Percentiles rank a stretch among this genome's conserved stretches.
Conservation (phyloP, 352 stramenopile species). For the Globisporangium megalacanthum region DNA sequence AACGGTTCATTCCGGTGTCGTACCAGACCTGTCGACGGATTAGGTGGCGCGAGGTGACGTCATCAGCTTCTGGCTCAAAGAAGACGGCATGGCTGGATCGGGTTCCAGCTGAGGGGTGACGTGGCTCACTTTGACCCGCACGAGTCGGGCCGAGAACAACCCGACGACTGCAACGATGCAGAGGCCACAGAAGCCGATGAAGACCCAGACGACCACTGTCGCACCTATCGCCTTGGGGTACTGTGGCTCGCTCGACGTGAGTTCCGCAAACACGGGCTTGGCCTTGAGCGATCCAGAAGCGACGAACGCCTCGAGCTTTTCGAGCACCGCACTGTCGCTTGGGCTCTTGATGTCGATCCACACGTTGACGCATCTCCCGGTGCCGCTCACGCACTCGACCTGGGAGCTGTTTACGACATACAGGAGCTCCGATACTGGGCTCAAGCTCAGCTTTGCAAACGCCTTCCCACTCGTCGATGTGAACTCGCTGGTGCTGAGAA, state of each 20-base stretch:
- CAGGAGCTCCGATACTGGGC: constrained; percentile 30
- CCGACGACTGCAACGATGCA: constrained; percentile 20
- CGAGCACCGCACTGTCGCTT: constrained; percentile 23
- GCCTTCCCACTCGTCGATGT: constrained; percentile 27
- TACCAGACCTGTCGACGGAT: not conserved
- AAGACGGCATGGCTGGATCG: not conserved
- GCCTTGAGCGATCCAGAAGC: constrained; percentile 39
- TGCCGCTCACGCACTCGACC: constrained; percentile 18
- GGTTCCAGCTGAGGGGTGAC: constrained; percentile 27
- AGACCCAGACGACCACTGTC: constrained; percentile 57
- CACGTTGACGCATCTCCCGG: constrained; percentile 29
- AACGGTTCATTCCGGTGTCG: not conserved
- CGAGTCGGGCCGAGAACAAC: constrained; percentile 31
- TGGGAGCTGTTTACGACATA: constrained; percentile 53
- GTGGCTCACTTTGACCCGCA: constrained; percentile 37
- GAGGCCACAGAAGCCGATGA: constrained; percentile 44
- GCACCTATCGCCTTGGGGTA: constrained; percentile 32
- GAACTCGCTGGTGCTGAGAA: constrained; percentile 37
- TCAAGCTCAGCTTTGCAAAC: constrained; percentile 30
- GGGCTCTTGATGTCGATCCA: constrained; percentile 37
- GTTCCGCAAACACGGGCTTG: constrained; percentile 36
- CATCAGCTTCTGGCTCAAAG: not conserved
- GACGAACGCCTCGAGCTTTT: constrained; percentile 48
- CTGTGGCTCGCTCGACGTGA: constrained; percentile 32
- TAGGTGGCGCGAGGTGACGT: constrained; percentile 7